Conservation (phyloP, 1,284 basidiomycete species). For the Fomitiporia mediterranea region DNA sequence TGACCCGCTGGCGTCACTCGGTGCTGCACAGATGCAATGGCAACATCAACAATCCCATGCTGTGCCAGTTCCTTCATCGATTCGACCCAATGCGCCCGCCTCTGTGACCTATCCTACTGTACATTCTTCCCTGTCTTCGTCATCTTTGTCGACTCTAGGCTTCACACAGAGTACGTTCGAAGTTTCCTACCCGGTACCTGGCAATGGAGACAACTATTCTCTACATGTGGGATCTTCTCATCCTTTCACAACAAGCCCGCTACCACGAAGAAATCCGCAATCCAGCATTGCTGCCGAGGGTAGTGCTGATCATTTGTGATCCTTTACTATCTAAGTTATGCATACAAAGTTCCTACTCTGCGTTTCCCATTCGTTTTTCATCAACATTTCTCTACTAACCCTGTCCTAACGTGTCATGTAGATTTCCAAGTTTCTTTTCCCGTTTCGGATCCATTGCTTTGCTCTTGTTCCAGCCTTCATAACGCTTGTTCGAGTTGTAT, state of each 20-base stretch:
- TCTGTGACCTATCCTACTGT: not conserved
- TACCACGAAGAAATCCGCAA: slow-evolving; percentile 1
- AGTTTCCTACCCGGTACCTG: not conserved
- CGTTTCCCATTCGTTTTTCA: no score
- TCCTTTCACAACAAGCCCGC: slow-evolving; percentile 8
- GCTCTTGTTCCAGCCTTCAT: no score
- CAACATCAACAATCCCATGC: not conserved
- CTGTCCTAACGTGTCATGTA: no score
- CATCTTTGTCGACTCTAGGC: not conserved
- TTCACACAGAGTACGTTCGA: not conserved
- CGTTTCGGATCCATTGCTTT: no score
- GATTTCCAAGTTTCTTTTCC: no score
- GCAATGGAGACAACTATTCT: not conserved
- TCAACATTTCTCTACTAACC: no score
- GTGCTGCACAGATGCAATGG: slow-evolving; percentile 9
- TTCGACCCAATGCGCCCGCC: not conserved
- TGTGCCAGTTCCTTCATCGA: not conserved
- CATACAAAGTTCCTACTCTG: no score
- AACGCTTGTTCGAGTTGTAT: no score
- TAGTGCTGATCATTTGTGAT: no score
- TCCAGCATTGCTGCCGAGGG: not conserved
- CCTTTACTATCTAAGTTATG: no score
- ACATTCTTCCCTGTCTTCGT: not conserved
- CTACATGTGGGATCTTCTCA: not conserved
- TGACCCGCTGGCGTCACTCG: slow-evolving; percentile 14